phyloP scores from a whole-genome alignment of 225 moss, liverwort and hornwort species.

The Bryum argenteum region DNA sequence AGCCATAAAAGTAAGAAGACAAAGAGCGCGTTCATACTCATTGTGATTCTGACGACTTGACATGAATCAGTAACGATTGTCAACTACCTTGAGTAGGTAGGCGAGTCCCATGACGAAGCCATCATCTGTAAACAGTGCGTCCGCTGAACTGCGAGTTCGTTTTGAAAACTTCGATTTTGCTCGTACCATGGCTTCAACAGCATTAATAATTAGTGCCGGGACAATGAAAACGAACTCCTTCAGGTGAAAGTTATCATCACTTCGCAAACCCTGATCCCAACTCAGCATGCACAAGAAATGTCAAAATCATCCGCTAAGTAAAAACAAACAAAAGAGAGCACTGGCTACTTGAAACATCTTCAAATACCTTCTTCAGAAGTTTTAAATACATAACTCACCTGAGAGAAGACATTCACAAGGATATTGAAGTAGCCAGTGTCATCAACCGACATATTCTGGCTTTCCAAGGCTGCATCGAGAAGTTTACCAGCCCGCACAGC shows the following conservation, averaged over 20 bases:
- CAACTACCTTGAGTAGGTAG: conserved; percentile 81
- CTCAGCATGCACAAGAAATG: conserved; percentile 25
- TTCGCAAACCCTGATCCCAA: conserved; percentile 71
- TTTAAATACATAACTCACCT: conserved; percentile 49
- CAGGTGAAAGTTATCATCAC: conserved; percentile 80
- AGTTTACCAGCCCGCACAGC: conserved; percentile 78
- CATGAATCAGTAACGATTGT: conserved; percentile 6
- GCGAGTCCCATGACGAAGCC: conserved; percentile 97
- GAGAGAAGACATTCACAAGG: conserved; percentile 86
- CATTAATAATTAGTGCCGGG: conserved; percentile 86
- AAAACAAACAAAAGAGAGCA: conserved; percentile 19
- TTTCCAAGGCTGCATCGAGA: conserved; percentile 84
- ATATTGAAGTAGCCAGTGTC: conserved; percentile 88
- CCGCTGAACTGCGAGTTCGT: conserved; percentile 71
- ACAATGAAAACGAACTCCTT: conserved; percentile 90
- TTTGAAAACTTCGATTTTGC: conserved; percentile 82
- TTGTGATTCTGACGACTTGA: conserved; percentile 6
- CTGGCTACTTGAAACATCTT: conserved; percentile 14
- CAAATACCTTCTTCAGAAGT: conserved; percentile 9
- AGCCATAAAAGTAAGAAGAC: conserved; percentile 3
- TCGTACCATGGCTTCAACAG: conserved; percentile 87
- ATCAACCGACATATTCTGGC: conserved; percentile 85
- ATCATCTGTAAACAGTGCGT: conserved; percentile 95
- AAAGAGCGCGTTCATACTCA: conserved; percentile 8
- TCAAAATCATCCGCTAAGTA: not conserved